Conservation (phyloP, 768 basidiomycete genomes). For the Russula sp. region DNA sequence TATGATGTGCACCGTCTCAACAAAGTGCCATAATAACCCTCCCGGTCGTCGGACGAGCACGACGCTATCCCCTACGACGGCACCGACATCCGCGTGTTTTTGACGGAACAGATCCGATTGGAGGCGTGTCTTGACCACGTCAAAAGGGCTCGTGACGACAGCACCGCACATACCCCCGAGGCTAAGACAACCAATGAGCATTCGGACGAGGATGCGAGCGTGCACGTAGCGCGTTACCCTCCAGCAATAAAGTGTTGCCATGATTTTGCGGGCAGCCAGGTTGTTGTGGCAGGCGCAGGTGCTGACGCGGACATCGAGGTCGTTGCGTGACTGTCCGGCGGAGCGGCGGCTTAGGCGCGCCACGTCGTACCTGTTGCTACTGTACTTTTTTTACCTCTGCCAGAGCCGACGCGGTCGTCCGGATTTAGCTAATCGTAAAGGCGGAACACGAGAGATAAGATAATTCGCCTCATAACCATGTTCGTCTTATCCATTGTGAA, state of each 20-base stretch:
- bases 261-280: slow-evolving; percentile 61
- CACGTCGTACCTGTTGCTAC: too few species aligned
- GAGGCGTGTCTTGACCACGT: slow-evolving; percentile 95
- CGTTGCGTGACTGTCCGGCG: background rate
- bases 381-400: too few species aligned
- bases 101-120: slow-evolving; percentile 81
- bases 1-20: slow-evolving; percentile 88
- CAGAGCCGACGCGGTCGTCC: background rate
- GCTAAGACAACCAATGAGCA: slow-evolving; percentile 36
- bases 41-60: slow-evolving; percentile 32
- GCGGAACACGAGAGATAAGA: slow-evolving; percentile 20
- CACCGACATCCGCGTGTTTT: slow-evolving; percentile 33
- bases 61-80: slow-evolving; percentile 31
- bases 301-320: slow-evolving; percentile 25
- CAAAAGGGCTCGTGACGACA: slow-evolving; percentile 94
- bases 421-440: background rate
- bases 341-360: background rate
- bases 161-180: slow-evolving; percentile 97
- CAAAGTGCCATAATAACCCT: slow-evolving; percentile 84
- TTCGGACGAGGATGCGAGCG: too few species aligned
- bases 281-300: slow-evolving; percentile 27
- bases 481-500: slow-evolving; percentile 35
- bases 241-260: slow-evolving; percentile 83
- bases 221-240: slow-evolving; percentile 49
- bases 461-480: slow-evolving; percentile 27